These are phyloP conservation scores for Calycina herbarum DNA, from an alignment of 2,329 filamentous ascomycete genomes.

Conservation along the genomic window DNA sequence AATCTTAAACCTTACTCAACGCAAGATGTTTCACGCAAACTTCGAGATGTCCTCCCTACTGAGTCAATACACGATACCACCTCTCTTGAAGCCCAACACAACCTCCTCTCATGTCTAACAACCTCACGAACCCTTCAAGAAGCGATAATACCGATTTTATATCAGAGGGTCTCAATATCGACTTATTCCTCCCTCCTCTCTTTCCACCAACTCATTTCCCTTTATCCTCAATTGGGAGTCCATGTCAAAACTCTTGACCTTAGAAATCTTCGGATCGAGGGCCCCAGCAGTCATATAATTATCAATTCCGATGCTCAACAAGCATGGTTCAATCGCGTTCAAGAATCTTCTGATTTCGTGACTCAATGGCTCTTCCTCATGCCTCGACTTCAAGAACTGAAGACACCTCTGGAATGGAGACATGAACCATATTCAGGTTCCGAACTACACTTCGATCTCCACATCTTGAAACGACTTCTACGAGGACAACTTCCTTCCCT, in stretches of 20 bases:
- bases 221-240: neutral
- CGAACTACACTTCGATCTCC: neutral
- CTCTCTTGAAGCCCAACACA: neutral
- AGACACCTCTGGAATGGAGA: neutral
- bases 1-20: constrained; percentile 1
- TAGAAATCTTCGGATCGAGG: neutral
- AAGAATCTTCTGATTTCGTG: neutral
- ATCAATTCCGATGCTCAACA: neutral
- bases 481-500: constrained; percentile 6
- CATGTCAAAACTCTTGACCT: constrained; percentile 2
- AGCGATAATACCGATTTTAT: constrained; percentile 8
- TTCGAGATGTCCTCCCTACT: constrained; percentile 1
- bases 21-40: neutral
- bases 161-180: constrained; percentile 1
- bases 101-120: neutral
- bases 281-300: neutral
- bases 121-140: neutral
- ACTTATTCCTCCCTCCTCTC: neutral
- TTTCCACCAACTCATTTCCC: neutral
- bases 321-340: neutral
- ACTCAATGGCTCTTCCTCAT: neutral
- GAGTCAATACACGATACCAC: neutral
- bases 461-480: constrained; percentile 6
- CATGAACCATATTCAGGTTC: neutral
- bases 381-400: constrained; percentile 5